Evolutionary conservation across 306 rosid species (phyloP), one percentile per base, ranked within the genome.

Genomic region (Prunus fruticosa): DNA sequence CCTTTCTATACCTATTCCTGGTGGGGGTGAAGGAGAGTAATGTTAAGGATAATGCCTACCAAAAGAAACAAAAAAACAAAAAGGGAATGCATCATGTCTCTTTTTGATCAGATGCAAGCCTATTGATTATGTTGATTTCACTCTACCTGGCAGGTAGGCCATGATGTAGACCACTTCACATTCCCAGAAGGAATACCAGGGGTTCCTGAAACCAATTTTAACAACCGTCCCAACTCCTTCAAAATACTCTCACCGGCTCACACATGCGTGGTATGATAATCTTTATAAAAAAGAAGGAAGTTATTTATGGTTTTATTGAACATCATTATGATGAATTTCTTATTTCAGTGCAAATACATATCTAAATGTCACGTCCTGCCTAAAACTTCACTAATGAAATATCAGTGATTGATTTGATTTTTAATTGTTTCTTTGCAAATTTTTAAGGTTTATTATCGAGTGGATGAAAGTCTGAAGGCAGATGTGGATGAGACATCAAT

Each of bases 101-200:
- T 71, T 52, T 75, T 51, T 62, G 30, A 69, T 78, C 38, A 32
- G 30, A 34, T 64, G 25, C 71, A 52, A 5, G 14, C 20, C 22
- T 78, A 12, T 6, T 25, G 14, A 45, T 6, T 27, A 34, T 38
- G 34, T 53, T 53, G 30, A 69, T 52, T 34, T 19, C 69, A 69
- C 78, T 62, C 64, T 2, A n/a, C 46, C 46, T 81, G 69, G 76
- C 89, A 94, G 97, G 90, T 94, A 69, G 90, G 95, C 62, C 96
- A 92, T 60, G 73, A 83, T 28, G 82, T 74, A 22, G 97, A 94
- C 51, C 98, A 92, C 84, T 94, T 94, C 82, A 94, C 98, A 27
- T 84, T 87, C 54, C 95, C 95, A 10, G 98, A 94, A 89, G 97
- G 96, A 85, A 90, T 84, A 71, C 97, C 98, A 2, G 98, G 98